Evolutionary conservation across 139 green algal genomes (phyloP), one percentile per base, ranked within the genome.

Genomic region (Picochlorum costavermella): DNA sequence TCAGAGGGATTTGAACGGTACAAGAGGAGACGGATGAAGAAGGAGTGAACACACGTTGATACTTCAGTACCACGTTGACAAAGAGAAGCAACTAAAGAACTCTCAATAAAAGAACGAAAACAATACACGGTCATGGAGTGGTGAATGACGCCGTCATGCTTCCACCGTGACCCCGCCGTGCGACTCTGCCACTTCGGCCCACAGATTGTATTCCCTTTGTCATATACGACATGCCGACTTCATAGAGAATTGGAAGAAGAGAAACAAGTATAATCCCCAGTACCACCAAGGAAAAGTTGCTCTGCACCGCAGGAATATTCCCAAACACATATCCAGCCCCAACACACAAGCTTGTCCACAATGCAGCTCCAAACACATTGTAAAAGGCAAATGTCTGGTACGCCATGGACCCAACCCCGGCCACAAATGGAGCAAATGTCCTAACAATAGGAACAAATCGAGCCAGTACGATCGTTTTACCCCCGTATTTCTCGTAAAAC

Each of bases 401-500:
- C 2, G 71, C 31, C 88, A 96, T 94, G 49, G 60, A 78, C 20
- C 83, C 86, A 9, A 96, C 79, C 30, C 90, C 90, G 2, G 90
- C 90, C 14, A 96, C 86, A 68, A 96, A 96, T 9, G 90, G 90
- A 16, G 90, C 90, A 67, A 96, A 93, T 6, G 90, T 96, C 26
- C 90, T 81, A 1, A 96, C 80, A 61, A 96, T 96, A 57, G 89
- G 88, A 40, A 96, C 81, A 65, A 96, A 96, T 29, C 90, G 81
- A 3, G 87, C 90, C 53, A 96, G 75, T 43, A 96, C 87, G 14
- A 96, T 76, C 5, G 88, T 90, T 71, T 92, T 92, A 63, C 81
- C 85, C 12, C 88, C 88, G 61, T 95, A 84, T 73, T 90, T 91
- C 36, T 45, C 64, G 55, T 92, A 96, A 63, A 90, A 96, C 11